Evolutionary conservation across 179 eudicot species (phyloP), one percentile per base, ranked within the genome.

Genomic region (Beta macrorhiza): DNA sequence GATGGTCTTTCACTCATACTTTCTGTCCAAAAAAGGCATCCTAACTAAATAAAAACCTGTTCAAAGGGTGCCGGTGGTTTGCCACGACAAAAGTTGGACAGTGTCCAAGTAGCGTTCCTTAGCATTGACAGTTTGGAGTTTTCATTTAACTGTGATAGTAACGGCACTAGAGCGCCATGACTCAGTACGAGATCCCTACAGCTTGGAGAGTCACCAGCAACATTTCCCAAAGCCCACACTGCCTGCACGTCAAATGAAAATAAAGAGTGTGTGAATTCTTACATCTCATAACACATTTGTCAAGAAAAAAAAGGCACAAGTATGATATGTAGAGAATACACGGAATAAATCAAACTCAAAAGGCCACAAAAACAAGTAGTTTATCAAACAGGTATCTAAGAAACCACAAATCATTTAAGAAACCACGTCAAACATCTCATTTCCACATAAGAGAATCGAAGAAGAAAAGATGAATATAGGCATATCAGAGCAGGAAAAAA

Each of bases 41-140:
- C 49, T 53, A 74, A 32, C 74, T 20, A 69, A 29, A 72, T 44
- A 65, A 58, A 70, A 85, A 93, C 97, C 93, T 89, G 92, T 72
- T 92, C 97, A 87, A 92, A 93, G 25, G 89, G 89, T 58, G 96
- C 91, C 68, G 93, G 96, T 57, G 97, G 97, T 87, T 92, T 92
- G 82, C 96, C 96, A 53, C 97, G 94, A 76, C 96, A 93, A 82
- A 93, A 93, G 80, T 92, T 93, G 63, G 98, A 93, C 51, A 93
- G 75, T 32, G 97, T 93, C 97, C 98, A 93, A 25, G 97, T 93
- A 67, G 98, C 97, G 86, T 92, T 93, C 82, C 98, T 91, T 72
- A 93, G 88, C 97, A 93, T 92, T 37, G 97, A 93, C 57, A 93
- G 87, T 84, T 93, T 93, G 58, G 98, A 90, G 47, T 88, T 81